These are phyloP conservation scores for Torulaspora franciscae DNA, from an alignment of 805 yeast genomes.

Conservation along the genomic window DNA sequence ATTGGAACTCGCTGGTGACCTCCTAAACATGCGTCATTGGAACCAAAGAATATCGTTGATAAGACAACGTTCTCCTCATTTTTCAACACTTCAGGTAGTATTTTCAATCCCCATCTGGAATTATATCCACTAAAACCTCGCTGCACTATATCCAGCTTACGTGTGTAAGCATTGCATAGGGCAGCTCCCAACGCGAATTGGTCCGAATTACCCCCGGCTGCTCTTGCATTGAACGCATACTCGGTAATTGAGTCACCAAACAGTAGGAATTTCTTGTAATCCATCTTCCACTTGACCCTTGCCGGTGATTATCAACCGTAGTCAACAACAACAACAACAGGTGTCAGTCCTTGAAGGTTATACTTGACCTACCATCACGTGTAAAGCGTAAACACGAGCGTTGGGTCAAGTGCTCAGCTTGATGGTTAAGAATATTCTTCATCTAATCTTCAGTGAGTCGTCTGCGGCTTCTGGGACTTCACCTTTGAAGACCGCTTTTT, in stretches of 20 bases:
- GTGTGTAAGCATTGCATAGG: constrained; percentile 45
- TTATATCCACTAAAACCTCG: constrained; percentile 80
- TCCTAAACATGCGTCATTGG: constrained; percentile 61
- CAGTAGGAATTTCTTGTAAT: constrained; percentile 45
- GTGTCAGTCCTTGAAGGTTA: background rate
- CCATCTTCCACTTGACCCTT: constrained; percentile 1
- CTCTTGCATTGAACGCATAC: constrained; percentile 40
- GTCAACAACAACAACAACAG: background rate
- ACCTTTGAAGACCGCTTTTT: background rate
- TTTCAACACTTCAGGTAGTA: constrained; percentile 49
- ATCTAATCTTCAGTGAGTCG: background rate
- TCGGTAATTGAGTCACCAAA: constrained; percentile 74
- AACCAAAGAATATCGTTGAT: constrained; percentile 67
- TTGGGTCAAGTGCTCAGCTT: background rate
- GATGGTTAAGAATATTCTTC: background rate
- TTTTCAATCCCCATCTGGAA: constrained; percentile 50
- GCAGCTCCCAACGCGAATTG: constrained; percentile 51
- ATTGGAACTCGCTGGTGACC: constrained; percentile 50
- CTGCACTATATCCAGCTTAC: constrained; percentile 62
- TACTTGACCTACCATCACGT: background rate
- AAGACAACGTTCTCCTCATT: constrained; percentile 43
- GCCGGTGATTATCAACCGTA: background rate
- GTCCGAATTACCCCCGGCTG: constrained; percentile 22
- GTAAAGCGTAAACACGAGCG: background rate
- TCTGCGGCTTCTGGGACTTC: background rate